phyloP scores from a whole-genome alignment of 1,284 basidiomycete species.

The Stygiomarasmius scandens region DNA sequence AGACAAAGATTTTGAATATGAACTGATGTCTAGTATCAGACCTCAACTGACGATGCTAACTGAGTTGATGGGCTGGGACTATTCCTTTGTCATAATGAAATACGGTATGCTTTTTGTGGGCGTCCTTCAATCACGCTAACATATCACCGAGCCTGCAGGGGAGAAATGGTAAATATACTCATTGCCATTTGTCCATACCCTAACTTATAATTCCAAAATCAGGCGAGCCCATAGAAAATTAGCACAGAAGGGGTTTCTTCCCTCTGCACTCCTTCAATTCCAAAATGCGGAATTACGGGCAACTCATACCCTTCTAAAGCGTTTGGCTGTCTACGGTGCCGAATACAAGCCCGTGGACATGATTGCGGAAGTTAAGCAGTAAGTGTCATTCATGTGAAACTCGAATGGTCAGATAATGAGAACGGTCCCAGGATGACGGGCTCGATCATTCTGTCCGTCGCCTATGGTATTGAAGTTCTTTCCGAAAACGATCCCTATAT shows the following conservation, averaged over 20 bases:
- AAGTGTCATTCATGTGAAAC: not conserved
- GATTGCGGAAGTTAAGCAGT: not conserved
- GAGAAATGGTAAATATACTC: not conserved
- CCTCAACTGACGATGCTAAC: constrained; percentile 6
- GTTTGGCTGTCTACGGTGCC: not conserved
- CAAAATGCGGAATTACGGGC: not conserved
- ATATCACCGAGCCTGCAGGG: not conserved
- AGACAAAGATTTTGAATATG: too few species aligned
- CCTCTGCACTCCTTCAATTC: not conserved
- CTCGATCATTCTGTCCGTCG: not conserved
- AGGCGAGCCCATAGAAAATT: not conserved
- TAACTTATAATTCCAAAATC: not conserved
- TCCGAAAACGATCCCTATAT: not conserved
- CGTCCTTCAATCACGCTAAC: not conserved
- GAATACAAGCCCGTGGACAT: not conserved
- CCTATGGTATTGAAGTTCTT: not conserved
- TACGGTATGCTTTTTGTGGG: not conserved
- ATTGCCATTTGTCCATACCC: not conserved
- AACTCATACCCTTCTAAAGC: not conserved
- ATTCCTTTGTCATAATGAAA: not conserved
- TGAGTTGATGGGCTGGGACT: constrained; percentile 11
- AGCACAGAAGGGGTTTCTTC: not conserved
- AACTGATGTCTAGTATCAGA: too few species aligned
- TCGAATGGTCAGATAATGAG: too few species aligned
- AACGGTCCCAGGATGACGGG: constrained; percentile 4